A percentile compares a stretch with the other conserved stretches of the same genome.
These are phyloP conservation scores for Hanseniaspora osmophila DNA, from an alignment of 805 yeast genomes.

Conservation along the genomic window DNA sequence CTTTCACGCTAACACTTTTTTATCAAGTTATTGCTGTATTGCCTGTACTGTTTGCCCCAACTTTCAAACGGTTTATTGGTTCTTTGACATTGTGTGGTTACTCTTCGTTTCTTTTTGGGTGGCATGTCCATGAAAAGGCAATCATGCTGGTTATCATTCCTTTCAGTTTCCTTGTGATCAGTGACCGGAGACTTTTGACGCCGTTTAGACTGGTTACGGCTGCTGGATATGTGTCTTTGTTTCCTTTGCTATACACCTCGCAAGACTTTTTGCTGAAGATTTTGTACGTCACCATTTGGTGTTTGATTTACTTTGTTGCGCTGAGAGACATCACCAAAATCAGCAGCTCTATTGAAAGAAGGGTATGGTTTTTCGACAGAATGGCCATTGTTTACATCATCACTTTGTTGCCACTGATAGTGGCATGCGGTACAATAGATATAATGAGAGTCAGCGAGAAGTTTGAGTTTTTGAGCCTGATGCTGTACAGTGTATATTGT, in stretches of 20 bases:
- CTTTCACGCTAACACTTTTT: conserved; percentile 70
- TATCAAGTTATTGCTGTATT: conserved; percentile 67
- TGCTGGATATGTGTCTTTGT: conserved; percentile 75
- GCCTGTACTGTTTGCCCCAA: conserved; percentile 59
- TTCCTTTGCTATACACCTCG: conserved; percentile 72
- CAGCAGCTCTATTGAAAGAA: conserved; percentile 27
- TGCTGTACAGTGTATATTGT: conserved; percentile 78
- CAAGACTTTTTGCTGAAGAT: conserved; percentile 70
- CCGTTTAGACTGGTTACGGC: conserved; percentile 60
- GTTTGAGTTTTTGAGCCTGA: conserved; percentile 62
- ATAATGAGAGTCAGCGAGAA: conserved; percentile 41
- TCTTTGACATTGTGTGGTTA: conserved; percentile 80
- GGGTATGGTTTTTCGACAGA: conserved; percentile 59
- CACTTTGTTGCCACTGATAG: conserved; percentile 53
- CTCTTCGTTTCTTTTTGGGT: conserved; percentile 85
- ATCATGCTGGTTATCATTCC: conserved; percentile 83
- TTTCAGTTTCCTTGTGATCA: conserved; percentile 56
- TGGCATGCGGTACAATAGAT: conserved; percentile 33
- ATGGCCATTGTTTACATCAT: conserved; percentile 50
- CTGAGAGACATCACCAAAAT: conserved; percentile 51
- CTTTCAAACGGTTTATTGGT: conserved; percentile 66
- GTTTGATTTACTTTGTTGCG: conserved; percentile 58
- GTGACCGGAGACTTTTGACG: conserved; percentile 56
- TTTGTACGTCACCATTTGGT: conserved; percentile 72
- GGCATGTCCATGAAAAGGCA: conserved; percentile 99